Conservation (phyloP, 192 early-diverging fungal genomes). For the Backusella parvicylindrica region DNA sequence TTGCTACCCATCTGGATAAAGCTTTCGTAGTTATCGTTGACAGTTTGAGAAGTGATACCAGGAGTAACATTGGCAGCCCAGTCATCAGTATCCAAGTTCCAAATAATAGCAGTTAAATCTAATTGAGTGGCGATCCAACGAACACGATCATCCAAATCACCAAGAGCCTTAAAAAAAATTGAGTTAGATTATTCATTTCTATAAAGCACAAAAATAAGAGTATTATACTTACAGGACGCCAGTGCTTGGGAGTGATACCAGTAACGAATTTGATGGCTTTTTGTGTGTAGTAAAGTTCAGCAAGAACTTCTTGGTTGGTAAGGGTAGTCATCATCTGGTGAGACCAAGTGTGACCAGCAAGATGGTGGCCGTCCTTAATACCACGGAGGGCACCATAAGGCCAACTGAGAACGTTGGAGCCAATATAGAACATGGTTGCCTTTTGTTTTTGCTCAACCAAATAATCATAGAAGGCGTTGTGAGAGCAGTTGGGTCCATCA, state of each 20-base stretch:
- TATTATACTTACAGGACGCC: constrained; percentile 31
- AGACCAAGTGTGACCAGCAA: constrained; percentile 63
- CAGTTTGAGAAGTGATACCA: constrained; percentile 16
- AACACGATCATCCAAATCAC: constrained; percentile 62
- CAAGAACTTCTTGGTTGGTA: constrained; percentile 45
- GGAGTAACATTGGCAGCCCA: constrained; percentile 24
- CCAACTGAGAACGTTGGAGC: constrained; percentile 50
- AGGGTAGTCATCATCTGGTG: constrained; percentile 52
- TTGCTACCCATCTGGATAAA: constrained; percentile 37
- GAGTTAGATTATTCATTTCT: background rate
- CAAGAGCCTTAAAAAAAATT: constrained; percentile 32
- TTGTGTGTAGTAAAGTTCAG: constrained; percentile 54
- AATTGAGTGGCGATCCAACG: constrained; percentile 51
- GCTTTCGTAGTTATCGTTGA: constrained; percentile 22
- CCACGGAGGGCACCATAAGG: constrained; percentile 43
- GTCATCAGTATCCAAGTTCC: constrained; percentile 37
- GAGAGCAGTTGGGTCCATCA: constrained; percentile 58
- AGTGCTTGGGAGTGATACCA: constrained; percentile 37
- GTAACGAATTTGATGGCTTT: constrained; percentile 42
- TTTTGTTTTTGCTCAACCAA: constrained; percentile 45
- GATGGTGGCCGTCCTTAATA: constrained; percentile 56
- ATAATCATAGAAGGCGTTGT: constrained; percentile 41
- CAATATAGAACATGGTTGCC: constrained; percentile 64
- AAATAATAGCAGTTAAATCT: constrained; percentile 35
- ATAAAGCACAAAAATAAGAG: background rate